Evolutionary conservation across 169 alveolate species (phyloP).

Genomic region (Eimeria acervulina): DNA sequence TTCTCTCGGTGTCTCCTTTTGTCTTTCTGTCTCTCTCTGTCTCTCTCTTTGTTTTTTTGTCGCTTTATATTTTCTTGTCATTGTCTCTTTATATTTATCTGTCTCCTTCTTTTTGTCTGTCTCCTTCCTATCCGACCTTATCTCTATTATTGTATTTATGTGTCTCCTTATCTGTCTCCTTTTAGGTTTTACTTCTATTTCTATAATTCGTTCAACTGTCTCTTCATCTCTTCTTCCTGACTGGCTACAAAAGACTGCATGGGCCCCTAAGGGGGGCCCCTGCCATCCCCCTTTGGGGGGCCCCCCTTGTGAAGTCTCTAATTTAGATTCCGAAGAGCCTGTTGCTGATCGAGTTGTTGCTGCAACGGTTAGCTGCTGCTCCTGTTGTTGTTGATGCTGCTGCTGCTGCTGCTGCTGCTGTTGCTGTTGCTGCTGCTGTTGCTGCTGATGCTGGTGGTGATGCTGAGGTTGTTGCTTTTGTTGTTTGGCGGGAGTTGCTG

Average conservation of each 20-base stretch:
- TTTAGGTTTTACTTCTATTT: no score
- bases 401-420: neutral
- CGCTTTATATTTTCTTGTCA: neutral
- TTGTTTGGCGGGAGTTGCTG: no score
- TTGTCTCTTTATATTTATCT: no score
- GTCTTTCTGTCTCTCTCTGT: neutral
- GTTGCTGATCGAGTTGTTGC: neutral
- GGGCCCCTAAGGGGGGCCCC: constrained; percentile 31
- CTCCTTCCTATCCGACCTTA: no score
- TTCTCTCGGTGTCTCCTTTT: no score
- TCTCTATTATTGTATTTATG: no score
- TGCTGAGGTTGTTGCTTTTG: no score
- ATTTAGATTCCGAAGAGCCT: neutral
- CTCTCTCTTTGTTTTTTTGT: neutral
- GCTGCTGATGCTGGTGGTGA: no score
- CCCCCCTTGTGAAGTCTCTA: constrained; percentile 14
- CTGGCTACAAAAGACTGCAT: neutral
- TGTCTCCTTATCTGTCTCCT: no score
- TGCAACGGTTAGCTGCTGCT: constrained; percentile 24
- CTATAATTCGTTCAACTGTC: neutral
- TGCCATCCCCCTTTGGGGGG: constrained; percentile 48
- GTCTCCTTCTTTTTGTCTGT: no score
- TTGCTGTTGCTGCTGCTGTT: neutral
- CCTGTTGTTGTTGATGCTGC: neutral
- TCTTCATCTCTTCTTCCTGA: neutral